Base-by-base conservation (phyloP, 345 rosid species). In the Salix suchowensis region DNA sequence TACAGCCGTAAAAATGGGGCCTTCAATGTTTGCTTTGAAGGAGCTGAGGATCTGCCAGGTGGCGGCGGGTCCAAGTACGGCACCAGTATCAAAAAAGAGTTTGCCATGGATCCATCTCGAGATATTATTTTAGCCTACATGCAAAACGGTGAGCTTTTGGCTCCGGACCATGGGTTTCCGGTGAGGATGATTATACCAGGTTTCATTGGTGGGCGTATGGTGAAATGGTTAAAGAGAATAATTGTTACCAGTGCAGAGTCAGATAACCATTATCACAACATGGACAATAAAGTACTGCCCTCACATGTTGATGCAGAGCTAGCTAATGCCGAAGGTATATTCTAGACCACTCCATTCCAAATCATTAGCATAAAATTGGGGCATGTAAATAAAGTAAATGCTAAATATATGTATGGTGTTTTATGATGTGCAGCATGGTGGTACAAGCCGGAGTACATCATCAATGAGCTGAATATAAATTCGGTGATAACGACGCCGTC, bases 11-110 rank as follows among this genome's bases (percentile, higher is more conserved):
- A 83, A 83, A 73, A 81, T 1, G 92, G 97, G 4, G 99, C 96
- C 16, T 78, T 89, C 15, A 88, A 89, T 70, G 99, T 93, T 55
- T 96, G 98, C 74, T 96, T 96, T 58, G 99, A 96, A 85, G 99
- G 98, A 7, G 94, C 89, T 0, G 98, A 96, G 86, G 96, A 91
- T 82, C 82, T 96, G 68, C 98, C 99, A 7, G 98, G 98, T 1
- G 99, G 96, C 21, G 98, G 97, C 0, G 97, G 97, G 70, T 90
- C 96, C 77, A 95, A 93, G 81, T 93, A 95, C 74, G 98, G 96
- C 32, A 95, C 98, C 0, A 93, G 98, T 52, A 76, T 95, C 0
- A 81, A 11, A 70, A 88, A 77, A 75, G 98, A 89, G 79, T 67
- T 78, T 23, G 98, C 94, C 0, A 90, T 95, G 97, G 98, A 95